These are phyloP conservation scores for Sanchytrium tribonematis DNA, from an alignment of 371 early-diverging fungal genomes.

Conservation along the genomic window DNA sequence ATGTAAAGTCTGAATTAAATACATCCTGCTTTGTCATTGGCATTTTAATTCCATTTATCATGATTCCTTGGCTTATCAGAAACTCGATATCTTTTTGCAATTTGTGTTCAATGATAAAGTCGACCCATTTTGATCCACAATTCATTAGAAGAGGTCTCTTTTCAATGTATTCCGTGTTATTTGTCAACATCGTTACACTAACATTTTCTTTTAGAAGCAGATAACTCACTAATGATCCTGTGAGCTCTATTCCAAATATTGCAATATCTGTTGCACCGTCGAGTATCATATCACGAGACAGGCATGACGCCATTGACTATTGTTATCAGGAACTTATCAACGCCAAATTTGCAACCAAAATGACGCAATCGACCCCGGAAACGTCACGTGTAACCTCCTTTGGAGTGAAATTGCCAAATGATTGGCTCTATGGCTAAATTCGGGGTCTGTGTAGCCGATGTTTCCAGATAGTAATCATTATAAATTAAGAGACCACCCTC, in stretches of 20 bases:
- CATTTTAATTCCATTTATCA: background rate
- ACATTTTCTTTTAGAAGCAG: background rate
- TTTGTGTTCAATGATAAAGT: background rate
- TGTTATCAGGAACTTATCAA: too few species aligned
- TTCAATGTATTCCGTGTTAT: background rate
- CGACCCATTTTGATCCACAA: background rate
- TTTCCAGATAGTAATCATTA: too few species aligned
- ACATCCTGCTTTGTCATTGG: background rate
- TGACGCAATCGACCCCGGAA: too few species aligned
- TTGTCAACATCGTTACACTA: background rate
- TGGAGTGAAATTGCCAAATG: too few species aligned
- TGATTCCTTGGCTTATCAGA: background rate
- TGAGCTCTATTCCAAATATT: background rate
- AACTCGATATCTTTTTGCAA: background rate
- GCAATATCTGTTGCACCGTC: too few species aligned
- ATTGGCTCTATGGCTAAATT: too few species aligned
- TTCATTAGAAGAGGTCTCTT: background rate
- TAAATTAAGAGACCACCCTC: too few species aligned
- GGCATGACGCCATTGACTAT: too few species aligned
- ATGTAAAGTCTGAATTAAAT: background rate
- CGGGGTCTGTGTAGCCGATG: too few species aligned
- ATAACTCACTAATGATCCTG: background rate
- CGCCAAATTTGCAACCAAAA: too few species aligned
- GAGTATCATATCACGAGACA: too few species aligned
- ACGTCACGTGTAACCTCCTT: too few species aligned